These are phyloP conservation scores for Luzula sylvatica DNA, from an alignment of 176 grass and related monocot genomes.

Conservation along the genomic window DNA sequence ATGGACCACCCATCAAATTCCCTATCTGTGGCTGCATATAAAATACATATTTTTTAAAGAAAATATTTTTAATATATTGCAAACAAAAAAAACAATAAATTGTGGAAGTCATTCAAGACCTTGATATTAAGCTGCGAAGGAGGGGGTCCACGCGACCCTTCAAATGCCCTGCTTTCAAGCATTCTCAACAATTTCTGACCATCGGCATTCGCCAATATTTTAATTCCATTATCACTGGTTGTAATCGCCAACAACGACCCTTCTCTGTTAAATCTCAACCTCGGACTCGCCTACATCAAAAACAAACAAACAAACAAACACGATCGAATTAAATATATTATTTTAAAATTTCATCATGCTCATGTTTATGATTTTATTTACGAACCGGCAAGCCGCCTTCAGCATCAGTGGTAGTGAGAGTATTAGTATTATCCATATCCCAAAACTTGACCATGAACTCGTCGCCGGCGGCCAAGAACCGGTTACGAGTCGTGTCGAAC, in stretches of 20 bases:
- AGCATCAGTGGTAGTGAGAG: constrained; percentile 69
- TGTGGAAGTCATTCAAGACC: constrained; percentile 3
- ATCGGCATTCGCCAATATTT: constrained; percentile 92
- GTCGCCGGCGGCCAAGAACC: constrained; percentile 93
- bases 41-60: constrained; percentile 10
- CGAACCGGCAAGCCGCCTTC: constrained; percentile 78
- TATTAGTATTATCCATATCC: constrained; percentile 93
- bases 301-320: no score
- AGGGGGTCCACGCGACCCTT: constrained; percentile 51
- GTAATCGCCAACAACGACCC: constrained; percentile 92
- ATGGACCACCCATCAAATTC: constrained; percentile 57
- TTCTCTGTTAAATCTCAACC: constrained; percentile 95
- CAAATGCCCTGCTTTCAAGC: constrained; percentile 80
- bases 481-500: constrained; percentile 90
- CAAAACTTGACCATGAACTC: constrained; percentile 96
- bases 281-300: constrained; percentile 61
- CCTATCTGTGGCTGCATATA: constrained; percentile 61
- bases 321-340: no score
- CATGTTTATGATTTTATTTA: constrained; percentile 12
- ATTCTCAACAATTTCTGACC: constrained; percentile 86
- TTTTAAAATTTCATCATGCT: no score
- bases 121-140: constrained; percentile 82
- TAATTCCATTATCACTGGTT: constrained; percentile 90
- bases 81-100: constrained; percentile 5
- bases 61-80: constrained; percentile 3